Conservation (phyloP, 1,284 basidiomycete genomes). For the Apiotrichum siamense region DNA sequence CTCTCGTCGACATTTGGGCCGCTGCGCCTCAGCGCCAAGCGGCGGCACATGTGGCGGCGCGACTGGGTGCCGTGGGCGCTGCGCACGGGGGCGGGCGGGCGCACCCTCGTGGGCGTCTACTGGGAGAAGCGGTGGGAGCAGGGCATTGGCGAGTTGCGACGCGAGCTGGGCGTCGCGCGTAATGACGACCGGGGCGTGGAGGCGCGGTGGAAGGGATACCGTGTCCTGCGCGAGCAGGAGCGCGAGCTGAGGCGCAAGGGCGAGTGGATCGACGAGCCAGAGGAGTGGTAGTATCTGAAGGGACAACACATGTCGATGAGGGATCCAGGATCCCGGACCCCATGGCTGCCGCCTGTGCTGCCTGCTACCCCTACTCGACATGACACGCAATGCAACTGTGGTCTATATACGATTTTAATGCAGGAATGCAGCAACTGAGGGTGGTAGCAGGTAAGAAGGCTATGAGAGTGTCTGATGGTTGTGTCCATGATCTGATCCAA, state of each 20-base stretch:
- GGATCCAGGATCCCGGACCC: too few relatives aligned
- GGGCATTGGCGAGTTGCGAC: slow-evolving; percentile 69
- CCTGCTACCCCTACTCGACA: too few relatives aligned
- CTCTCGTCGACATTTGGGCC: slow-evolving; percentile 71
- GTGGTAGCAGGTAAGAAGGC: too few relatives aligned
- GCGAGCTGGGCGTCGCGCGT: slow-evolving; percentile 63
- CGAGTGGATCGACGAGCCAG: slow-evolving; percentile 47
- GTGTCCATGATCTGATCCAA: background rate
- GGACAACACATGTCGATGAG: too few relatives aligned
- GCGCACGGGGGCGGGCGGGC: slow-evolving; percentile 64
- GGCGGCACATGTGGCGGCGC: slow-evolving; percentile 35
- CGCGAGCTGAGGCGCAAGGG: slow-evolving; percentile 38
- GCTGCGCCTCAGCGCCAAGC: slow-evolving; percentile 35
- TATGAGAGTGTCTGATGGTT: too few relatives aligned
- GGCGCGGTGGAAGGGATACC: slow-evolving; percentile 46
- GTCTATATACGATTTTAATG: background rate
- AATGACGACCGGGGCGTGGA: slow-evolving; percentile 35
- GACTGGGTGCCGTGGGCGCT: slow-evolving; percentile 91
- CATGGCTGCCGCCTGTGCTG: too few relatives aligned
- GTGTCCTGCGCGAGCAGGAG: slow-evolving; percentile 44
- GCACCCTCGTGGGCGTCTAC: slow-evolving; percentile 79
- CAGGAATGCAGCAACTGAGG: background rate
- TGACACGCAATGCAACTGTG: background rate
- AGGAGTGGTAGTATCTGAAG: slow-evolving; percentile 48
- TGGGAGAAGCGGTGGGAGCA: slow-evolving; percentile 95